Base-by-base conservation (phyloP, 176 grass and related monocot species). In the Elaeis guineensis region DNA sequence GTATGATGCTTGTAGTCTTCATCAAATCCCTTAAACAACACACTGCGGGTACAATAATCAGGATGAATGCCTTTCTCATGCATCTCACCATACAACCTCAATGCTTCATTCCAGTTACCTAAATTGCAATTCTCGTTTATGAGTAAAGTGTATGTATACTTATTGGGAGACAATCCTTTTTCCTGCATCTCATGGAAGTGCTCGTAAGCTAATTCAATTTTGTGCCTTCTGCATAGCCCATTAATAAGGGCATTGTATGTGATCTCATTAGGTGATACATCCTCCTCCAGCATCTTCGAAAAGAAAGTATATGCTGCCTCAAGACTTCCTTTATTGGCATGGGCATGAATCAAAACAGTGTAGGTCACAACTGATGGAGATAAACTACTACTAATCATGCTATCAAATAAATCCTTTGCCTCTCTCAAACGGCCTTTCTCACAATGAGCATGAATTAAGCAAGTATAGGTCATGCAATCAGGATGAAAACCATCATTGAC, bases 391-490 rank as follows among this genome's bases (percentile, higher is more conserved):
- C 50, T 58, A 67, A 77, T 48, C 87, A 86, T 86, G 48, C 8
- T 52, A 49, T 72, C 18, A 68, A 83, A 86, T 51, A 80, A 39
- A 50, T 65, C 52, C 17, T 58, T 86, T 80, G 82, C 82, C 63
- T 91, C 73, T 71, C 23, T 79, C 65, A 91, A 69, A 60, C 22
- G 72, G 57, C 72, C 79, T 35, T 57, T 80, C 55, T 77, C 53
- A 65, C 87, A 91, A 60, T 86, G 64, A 3, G 83, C 87, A 76
- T 91, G 82, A 77, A 91, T 91, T 72, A 91, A 86, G 61, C 79
- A 75, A 75, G 83, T 91, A 72, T 86, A 91, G 60, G 87, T 91
- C 15, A 91, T 49, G 77, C 79, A 75, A 55, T 91, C 79, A 65
- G 83, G 76, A 51, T 83, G 59, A 64, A 91, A 75, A 65, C 83